Conservation (phyloP, 2,329 filamentous ascomycete species). For the Colletotrichum siamense region DNA sequence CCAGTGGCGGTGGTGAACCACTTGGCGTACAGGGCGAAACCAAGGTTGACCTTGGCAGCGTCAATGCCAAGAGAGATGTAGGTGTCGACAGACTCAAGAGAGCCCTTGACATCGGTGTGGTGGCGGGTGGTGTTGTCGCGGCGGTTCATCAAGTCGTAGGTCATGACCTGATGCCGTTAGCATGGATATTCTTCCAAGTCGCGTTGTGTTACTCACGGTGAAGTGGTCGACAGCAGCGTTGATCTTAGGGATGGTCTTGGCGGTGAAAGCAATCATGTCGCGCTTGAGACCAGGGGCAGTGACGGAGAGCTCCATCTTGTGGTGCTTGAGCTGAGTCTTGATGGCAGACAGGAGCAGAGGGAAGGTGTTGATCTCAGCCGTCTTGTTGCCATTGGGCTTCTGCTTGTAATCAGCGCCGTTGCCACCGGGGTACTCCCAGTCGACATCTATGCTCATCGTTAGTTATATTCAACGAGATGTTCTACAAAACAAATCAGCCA, state of each 20-base stretch:
- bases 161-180: constrained; percentile 56
- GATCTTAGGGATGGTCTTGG: constrained; percentile 60
- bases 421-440: constrained; percentile 69
- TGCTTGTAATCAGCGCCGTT: constrained; percentile 74
- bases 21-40: constrained; percentile 74
- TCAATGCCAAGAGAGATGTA: constrained; percentile 65
- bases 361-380: constrained; percentile 65
- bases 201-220: constrained; percentile 44
- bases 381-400: constrained; percentile 63
- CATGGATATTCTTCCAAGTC: fast-evolving
- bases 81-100: constrained; percentile 59
- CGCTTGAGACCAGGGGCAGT: constrained; percentile 66
- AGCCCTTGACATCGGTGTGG: constrained; percentile 63
- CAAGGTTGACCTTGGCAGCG: constrained; percentile 64
- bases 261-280: constrained; percentile 74
- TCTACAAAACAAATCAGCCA: not conserved
- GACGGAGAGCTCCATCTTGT: constrained; percentile 62
- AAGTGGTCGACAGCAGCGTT: constrained; percentile 67
- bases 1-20: constrained; percentile 64
- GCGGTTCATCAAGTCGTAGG: constrained; percentile 76
- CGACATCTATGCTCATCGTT: constrained; percentile 56
- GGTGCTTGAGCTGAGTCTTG: constrained; percentile 62
- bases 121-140: constrained; percentile 71
- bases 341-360: constrained; percentile 65
- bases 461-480: not conserved